Percentiles rank a stretch among this genome's conserved stretches.
phyloP scores from a whole-genome alignment of 768 basidiomycete genomes.

The Termitomyces heimii region DNA sequence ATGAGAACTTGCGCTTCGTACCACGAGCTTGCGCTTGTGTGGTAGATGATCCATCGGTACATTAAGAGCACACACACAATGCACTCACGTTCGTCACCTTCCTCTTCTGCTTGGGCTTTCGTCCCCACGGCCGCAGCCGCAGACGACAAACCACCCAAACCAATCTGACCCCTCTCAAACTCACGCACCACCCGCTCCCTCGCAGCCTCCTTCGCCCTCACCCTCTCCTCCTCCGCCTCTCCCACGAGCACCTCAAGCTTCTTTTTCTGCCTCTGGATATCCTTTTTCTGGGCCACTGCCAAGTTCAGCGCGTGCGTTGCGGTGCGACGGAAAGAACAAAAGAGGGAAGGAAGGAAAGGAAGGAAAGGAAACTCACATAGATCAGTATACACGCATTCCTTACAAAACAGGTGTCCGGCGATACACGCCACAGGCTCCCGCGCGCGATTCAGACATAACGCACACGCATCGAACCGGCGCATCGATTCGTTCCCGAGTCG shows the following conservation, averaged over 20 bases:
- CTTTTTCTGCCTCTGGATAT: slow-evolving; percentile 87
- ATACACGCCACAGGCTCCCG: slow-evolving; percentile 79
- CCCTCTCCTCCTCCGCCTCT: slow-evolving; percentile 77
- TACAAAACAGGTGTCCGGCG: slow-evolving; percentile 92
- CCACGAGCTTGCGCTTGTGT: neutral
- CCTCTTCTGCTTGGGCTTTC: slow-evolving; percentile 31
- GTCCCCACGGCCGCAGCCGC: slow-evolving; percentile 31
- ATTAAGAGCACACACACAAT: neutral
- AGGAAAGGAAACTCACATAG: slow-evolving; percentile 56
- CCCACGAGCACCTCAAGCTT: slow-evolving; percentile 66
- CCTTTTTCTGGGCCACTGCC: slow-evolving; percentile 82
- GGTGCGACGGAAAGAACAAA: too few species aligned
- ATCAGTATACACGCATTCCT: slow-evolving; percentile 88
- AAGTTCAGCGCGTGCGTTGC: slow-evolving; percentile 13
- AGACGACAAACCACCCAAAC: slow-evolving; percentile 44
- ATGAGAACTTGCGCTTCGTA: slow-evolving; percentile 17
- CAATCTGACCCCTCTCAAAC: slow-evolving; percentile 84
- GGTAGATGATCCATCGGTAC: neutral
- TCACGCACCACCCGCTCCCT: slow-evolving; percentile 85
- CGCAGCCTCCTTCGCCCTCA: slow-evolving; percentile 64
- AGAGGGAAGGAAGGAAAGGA: too few species aligned
- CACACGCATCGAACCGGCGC: slow-evolving; percentile 88
- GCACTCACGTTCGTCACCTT: slow-evolving; percentile 28
- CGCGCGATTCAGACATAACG: slow-evolving; percentile 80
- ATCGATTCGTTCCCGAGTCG: slow-evolving; percentile 89